Conservation (phyloP, 225 moss, liverwort and hornwort genomes). For the Polytrichum commune region DNA sequence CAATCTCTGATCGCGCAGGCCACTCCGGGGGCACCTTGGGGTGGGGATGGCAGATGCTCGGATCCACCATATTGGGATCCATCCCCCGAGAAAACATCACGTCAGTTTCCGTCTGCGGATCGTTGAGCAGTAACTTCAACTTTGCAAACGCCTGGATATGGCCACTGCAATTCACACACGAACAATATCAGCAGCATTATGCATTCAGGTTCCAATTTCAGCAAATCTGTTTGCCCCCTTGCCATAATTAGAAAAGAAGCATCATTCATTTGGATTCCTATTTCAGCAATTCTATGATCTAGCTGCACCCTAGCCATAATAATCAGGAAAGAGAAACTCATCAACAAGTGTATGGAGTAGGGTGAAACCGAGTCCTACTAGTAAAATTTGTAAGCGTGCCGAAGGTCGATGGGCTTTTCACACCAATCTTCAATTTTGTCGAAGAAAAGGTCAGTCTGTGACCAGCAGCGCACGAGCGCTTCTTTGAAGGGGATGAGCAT, state of each 20-base stretch:
- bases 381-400: conserved; percentile 90
- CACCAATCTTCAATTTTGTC: conserved; percentile 59
- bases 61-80: conserved; percentile 68
- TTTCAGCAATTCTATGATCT: too few relatives aligned
- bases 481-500: conserved; percentile 64
- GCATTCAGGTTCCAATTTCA: too few relatives aligned
- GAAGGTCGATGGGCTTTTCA: conserved; percentile 75
- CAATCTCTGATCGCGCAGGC: conserved; percentile 52
- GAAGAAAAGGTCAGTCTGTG: conserved; percentile 66
- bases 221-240: too few relatives aligned
- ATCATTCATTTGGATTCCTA: too few relatives aligned
- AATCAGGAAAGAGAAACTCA: too few relatives aligned
- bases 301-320: too few relatives aligned
- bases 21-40: conserved; percentile 64
- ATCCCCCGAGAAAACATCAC: conserved; percentile 87
- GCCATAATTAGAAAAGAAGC: too few relatives aligned
- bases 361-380: conserved; percentile 42
- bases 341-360: too few relatives aligned
- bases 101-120: conserved; percentile 34
- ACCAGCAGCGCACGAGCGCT: conserved; percentile 66
- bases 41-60: conserved; percentile 72
- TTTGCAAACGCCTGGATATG: conserved; percentile 76
- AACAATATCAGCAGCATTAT: neutral
- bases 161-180: conserved; percentile 38
- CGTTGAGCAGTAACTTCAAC: conserved; percentile 48